Conservation (phyloP, 345 rosid genomes). For the Moricandia arvensis region DNA sequence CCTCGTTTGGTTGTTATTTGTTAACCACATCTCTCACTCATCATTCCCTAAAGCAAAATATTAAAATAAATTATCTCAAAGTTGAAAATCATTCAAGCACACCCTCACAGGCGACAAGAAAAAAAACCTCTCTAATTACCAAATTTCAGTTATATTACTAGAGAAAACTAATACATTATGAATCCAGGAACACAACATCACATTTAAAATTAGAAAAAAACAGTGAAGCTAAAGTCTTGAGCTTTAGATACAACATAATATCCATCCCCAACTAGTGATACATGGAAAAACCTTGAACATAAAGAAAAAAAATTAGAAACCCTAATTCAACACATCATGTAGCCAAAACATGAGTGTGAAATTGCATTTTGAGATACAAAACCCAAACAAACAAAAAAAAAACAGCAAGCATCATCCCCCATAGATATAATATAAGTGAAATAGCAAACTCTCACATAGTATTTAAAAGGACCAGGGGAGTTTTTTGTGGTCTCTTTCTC, state of each 20-base stretch:
- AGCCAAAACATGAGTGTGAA: slow-evolving; percentile 24
- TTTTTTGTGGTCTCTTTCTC: slow-evolving; percentile 17
- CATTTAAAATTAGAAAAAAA: neutral
- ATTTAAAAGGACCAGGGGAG: slow-evolving; percentile 32
- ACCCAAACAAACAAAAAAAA: neutral
- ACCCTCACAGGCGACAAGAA: neutral
- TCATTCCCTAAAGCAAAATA: neutral
- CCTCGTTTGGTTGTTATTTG: slow-evolving; percentile 45
- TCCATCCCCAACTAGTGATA: neutral
- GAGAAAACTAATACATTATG: slow-evolving; percentile 4
- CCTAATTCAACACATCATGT: slow-evolving; percentile 24
- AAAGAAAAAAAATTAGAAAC: neutral
- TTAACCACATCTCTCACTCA: slow-evolving; percentile 44
- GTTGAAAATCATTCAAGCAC: neutral
- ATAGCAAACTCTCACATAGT: slow-evolving; percentile 30
- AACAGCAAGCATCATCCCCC: neutral
- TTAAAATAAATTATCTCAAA: neutral
- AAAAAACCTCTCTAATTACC: neutral
- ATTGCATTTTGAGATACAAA: neutral
- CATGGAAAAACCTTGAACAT: slow-evolving; percentile 20
- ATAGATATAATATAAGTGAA: slow-evolving; percentile 11
- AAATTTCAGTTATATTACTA: neutral
- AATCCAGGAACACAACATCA: slow-evolving; percentile 10
- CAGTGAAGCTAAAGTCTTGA: slow-evolving; percentile 6
- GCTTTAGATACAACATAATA: slow-evolving; percentile 19